phyloP scores from a whole-genome alignment of 1,284 basidiomycete species.

The Blastosporella zonata region DNA sequence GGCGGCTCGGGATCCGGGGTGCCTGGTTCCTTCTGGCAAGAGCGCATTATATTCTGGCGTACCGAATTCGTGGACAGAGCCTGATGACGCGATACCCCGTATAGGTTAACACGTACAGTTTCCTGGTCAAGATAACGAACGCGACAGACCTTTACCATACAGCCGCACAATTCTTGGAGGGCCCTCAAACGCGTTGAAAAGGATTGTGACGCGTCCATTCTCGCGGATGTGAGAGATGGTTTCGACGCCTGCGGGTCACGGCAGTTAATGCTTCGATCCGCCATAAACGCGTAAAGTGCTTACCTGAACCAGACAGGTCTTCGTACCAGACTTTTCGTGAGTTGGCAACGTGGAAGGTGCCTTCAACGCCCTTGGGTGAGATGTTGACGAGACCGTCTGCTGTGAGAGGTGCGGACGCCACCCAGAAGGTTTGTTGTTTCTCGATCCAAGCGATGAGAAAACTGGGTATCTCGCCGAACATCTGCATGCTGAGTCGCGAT shows the following conservation, averaged over 20 bases:
- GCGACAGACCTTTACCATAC: slow-evolving; percentile 40
- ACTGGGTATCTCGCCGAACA: slow-evolving; percentile 40
- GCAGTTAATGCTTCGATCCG: slow-evolving; percentile 1
- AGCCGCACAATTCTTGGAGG: slow-evolving; percentile 39
- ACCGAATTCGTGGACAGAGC: slow-evolving; percentile 41
- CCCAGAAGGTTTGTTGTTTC: slow-evolving; percentile 48
- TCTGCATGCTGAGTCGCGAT: slow-evolving; percentile 18
- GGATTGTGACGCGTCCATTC: slow-evolving; percentile 46
- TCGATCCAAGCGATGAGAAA: slow-evolving; percentile 41
- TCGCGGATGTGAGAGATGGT: slow-evolving; percentile 49
- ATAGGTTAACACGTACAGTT: slow-evolving; percentile 6
- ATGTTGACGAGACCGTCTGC: slow-evolving; percentile 45
- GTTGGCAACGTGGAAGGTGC: slow-evolving; percentile 41
- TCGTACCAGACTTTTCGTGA: slow-evolving; percentile 49
- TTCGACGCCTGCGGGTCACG: slow-evolving; percentile 36
- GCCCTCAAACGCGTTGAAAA: slow-evolving; percentile 47
- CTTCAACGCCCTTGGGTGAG: slow-evolving; percentile 40
- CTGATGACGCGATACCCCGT: slow-evolving; percentile 22
- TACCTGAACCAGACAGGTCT: slow-evolving; percentile 47
- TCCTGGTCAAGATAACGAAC: background rate
- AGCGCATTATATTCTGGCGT: slow-evolving; percentile 38
- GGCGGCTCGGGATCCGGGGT: slow-evolving; percentile 43
- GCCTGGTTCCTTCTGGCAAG: slow-evolving; percentile 33
- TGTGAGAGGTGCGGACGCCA: slow-evolving; percentile 46
- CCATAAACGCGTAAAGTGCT: background rate